These are phyloP conservation scores for Porphyra umbilicalis DNA, from an alignment of 31 red algal species.

Conservation along the genomic window DNA sequence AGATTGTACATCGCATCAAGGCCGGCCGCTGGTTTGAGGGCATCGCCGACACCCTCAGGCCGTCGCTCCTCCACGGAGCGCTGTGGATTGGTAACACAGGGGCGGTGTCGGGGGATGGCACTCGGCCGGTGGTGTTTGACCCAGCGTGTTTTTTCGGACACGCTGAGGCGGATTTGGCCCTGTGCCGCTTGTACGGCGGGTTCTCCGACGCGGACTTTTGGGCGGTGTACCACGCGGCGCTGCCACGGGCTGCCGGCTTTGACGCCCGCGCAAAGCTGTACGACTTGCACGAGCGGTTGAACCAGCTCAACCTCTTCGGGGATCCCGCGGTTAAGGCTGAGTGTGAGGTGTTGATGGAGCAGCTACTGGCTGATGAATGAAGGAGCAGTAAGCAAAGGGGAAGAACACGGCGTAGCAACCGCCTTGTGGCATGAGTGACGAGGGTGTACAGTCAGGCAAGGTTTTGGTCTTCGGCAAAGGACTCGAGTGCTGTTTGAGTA, in stretches of 20 bases:
- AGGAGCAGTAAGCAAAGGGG: too few species aligned
- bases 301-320: slow-evolving; percentile 25
- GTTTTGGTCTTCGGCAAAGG: too few species aligned
- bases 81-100: slow-evolving; percentile 49
- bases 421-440: too few species aligned
- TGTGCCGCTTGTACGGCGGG: slow-evolving; percentile 30
- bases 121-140: slow-evolving; percentile 24
- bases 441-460: too few species aligned
- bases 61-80: slow-evolving; percentile 41
- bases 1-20: background rate
- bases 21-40: background rate
- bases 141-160: slow-evolving; percentile 39
- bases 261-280: slow-evolving; percentile 24
- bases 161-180: slow-evolving; percentile 33
- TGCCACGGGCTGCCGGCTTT: slow-evolving; percentile 16
- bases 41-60: background rate
- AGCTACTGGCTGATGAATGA: background rate
- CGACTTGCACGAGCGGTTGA: slow-evolving; percentile 28
- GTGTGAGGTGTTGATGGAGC: background rate
- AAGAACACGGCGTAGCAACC: too few species aligned
- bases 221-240: slow-evolving; percentile 10
- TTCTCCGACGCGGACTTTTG: slow-evolving; percentile 9
- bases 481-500: too few species aligned
- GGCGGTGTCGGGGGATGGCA: background rate
- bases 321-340: slow-evolving; percentile 11